phyloP scores from a whole-genome alignment of 2,329 filamentous ascomycete species.

The Chaetomiaceae sp. region DNA sequence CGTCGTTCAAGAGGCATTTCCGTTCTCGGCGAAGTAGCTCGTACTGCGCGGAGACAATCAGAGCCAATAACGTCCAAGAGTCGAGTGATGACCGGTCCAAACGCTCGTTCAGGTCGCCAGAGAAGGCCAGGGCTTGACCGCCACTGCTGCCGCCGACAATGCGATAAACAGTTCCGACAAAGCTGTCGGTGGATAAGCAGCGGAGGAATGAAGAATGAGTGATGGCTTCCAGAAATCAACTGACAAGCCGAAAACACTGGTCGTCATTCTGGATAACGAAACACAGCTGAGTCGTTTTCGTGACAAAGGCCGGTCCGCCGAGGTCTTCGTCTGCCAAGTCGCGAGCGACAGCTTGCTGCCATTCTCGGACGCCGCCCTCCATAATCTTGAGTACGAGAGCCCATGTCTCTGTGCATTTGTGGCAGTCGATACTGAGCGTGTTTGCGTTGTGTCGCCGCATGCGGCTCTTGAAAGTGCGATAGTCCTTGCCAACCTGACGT shows the following conservation, averaged over 20 bases:
- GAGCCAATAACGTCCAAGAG: not conserved
- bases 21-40: conserved; percentile 14
- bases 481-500: not conserved
- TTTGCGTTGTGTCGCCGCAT: not conserved
- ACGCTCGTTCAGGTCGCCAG: conserved; percentile 19
- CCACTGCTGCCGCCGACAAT: conserved; percentile 30
- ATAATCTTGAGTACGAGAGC: not conserved
- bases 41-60: conserved; percentile 1
- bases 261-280: not conserved
- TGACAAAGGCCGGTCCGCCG: not conserved
- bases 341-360: conserved; percentile 6
- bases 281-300: not conserved
- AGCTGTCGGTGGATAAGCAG: conserved; percentile 33
- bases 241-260: not conserved
- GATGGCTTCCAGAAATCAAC: conserved; percentile 28
- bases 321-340: conserved; percentile 12
- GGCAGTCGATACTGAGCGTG: not conserved
- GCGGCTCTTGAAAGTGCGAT: conserved; percentile 4
- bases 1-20: conserved; percentile 9
- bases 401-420: not conserved
- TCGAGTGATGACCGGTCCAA: not conserved
- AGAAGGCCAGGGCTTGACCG: conserved; percentile 28
- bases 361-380: not conserved
- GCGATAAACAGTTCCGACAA: conserved; percentile 32
- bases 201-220: conserved; percentile 31